These are phyloP conservation scores for Vitis hybrid DNA, from an alignment of 177 flowering plant genomes.

Conservation along the genomic window DNA sequence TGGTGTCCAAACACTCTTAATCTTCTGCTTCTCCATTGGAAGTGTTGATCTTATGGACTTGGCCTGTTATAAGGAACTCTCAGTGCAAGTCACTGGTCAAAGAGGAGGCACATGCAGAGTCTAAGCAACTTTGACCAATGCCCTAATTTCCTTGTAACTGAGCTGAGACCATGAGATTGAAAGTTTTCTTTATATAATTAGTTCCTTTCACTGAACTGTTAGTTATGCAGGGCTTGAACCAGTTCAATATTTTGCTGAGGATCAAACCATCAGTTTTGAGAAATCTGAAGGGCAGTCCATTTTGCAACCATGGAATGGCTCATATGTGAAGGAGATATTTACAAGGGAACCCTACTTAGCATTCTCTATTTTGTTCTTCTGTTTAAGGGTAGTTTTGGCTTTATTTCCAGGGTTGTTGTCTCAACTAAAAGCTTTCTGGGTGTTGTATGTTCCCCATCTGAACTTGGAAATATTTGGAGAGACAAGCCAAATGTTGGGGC, in stretches of 20 bases:
- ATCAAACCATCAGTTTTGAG: conserved; percentile 24
- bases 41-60: too few relatives aligned
- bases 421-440: conserved; percentile 50
- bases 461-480: conserved; percentile 76
- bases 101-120: too few relatives aligned
- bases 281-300: conserved; percentile 10
- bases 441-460: conserved; percentile 47
- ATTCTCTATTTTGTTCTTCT: conserved; percentile 52
- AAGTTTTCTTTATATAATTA: too few relatives aligned
- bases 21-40: too few relatives aligned
- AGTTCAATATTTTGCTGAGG: conserved; percentile 21
- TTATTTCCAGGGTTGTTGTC: conserved; percentile 40
- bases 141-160: too few relatives aligned
- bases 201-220: too few relatives aligned
- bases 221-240: conserved; percentile 34
- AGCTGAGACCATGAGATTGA: too few relatives aligned
- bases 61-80: too few relatives aligned
- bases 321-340: conserved; percentile 37
- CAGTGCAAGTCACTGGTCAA: too few relatives aligned
- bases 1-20: too few relatives aligned
- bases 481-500: conserved; percentile 64
- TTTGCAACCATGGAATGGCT: conserved; percentile 20
- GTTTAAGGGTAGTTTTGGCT: conserved; percentile 34
- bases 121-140: too few relatives aligned
- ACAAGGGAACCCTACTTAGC: conserved; percentile 57